Conservation (phyloP, 768 basidiomycete genomes). For the Megacollybia marginata region DNA sequence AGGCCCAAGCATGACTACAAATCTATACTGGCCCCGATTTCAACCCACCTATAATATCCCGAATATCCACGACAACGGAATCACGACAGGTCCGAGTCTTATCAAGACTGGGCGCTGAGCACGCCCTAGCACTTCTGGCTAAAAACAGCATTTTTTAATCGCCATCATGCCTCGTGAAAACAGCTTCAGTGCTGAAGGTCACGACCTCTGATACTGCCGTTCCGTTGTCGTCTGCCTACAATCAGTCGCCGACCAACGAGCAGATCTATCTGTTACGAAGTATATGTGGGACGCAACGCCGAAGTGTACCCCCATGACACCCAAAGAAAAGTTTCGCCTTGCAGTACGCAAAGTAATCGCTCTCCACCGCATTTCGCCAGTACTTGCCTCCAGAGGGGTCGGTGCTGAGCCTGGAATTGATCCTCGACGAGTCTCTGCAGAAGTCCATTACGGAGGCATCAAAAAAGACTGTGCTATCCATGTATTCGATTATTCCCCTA, state of each 20-base stretch:
- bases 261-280: constrained; percentile 2
- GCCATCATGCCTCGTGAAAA: constrained; percentile 54
- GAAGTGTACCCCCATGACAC: constrained; percentile 5
- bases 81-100: no score
- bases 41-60: no score
- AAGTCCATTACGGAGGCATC: constrained; percentile 41
- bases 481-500: constrained; percentile 48
- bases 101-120: no score
- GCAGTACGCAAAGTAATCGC: constrained; percentile 37
- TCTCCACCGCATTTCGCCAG: constrained; percentile 30
- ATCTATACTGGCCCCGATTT: no score
- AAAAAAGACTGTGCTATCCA: constrained; percentile 55
- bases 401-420: constrained; percentile 65
- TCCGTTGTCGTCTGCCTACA: constrained; percentile 16
- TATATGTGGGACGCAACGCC: no score
- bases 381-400: constrained; percentile 21
- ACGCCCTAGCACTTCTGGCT: no score
- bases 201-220: constrained; percentile 30
- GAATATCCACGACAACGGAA: no score
- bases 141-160: no score
- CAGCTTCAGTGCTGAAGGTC: constrained; percentile 59
- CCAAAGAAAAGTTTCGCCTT: constrained; percentile 29
- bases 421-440: constrained; percentile 41
- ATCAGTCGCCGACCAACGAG: constrained; percentile 10
- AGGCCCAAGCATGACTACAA: no score